Evolutionary conservation across 2,329 filamentous ascomycete species (phyloP).

Genomic region (Leptographium lundbergii): DNA sequence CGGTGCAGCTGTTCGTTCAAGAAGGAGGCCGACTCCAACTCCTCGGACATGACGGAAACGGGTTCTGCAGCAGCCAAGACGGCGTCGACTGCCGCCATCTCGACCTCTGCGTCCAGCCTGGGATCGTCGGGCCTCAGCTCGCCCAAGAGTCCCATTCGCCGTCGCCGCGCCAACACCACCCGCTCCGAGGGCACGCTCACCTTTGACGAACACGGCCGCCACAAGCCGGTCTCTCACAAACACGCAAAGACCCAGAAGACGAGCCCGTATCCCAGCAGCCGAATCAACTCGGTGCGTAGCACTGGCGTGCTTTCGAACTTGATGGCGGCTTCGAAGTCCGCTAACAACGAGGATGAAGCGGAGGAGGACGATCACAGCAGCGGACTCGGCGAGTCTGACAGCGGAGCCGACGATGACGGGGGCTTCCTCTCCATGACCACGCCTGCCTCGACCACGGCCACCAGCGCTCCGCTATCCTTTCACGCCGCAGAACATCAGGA

Average conservation of each 20-base stretch:
- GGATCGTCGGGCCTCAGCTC: conserved; percentile 1
- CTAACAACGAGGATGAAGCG: conserved; percentile 22
- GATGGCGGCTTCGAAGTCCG: conserved; percentile 22
- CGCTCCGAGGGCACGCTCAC: conserved; percentile 47
- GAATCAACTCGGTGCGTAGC: conserved; percentile 45
- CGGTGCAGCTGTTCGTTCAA: conserved; percentile 53
- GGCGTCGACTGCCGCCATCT: conserved; percentile 11
- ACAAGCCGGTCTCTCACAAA: conserved; percentile 46
- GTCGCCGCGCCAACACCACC: conserved; percentile 39
- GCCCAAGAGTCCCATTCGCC: conserved; percentile 25
- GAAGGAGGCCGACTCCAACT: conserved; percentile 42
- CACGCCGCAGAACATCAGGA: conserved; percentile 13
- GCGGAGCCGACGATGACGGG: conserved; percentile 8
- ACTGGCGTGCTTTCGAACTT: conserved; percentile 29
- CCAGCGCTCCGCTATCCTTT: neutral
- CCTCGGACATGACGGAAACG: conserved; percentile 18
- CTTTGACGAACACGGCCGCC: conserved; percentile 52
- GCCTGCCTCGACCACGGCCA: conserved; percentile 22
- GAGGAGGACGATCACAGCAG: conserved; percentile 15
- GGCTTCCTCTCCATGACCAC: conserved; percentile 9
- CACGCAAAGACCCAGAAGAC: conserved; percentile 49
- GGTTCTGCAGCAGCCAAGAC: neutral
- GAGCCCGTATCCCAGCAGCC: conserved; percentile 47
- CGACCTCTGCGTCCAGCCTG: conserved; percentile 12
- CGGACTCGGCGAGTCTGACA: conserved; percentile 7